Conservation (phyloP, 2,329 filamentous ascomycete genomes). For the Knufia fluminis region DNA sequence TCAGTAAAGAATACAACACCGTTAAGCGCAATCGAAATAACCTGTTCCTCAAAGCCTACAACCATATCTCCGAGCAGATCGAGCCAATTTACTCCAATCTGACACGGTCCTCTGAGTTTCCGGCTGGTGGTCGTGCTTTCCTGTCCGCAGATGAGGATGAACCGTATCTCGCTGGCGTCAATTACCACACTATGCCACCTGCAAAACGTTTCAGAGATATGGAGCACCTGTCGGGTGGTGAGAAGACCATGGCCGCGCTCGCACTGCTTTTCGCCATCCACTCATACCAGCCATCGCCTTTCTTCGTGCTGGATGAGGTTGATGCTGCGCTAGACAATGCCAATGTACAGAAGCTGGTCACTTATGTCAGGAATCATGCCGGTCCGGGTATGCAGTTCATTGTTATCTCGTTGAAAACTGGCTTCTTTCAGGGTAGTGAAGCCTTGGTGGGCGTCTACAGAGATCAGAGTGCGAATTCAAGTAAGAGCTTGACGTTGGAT, state of each 20-base stretch:
- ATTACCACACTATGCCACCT: slow-evolving; percentile 97
- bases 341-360: slow-evolving; percentile 91
- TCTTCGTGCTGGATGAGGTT: slow-evolving; percentile 97
- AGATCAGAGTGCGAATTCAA: slow-evolving; percentile 88
- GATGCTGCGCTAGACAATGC: slow-evolving; percentile 97
- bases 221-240: slow-evolving; percentile 93
- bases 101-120: slow-evolving; percentile 81
- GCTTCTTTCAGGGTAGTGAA: slow-evolving; percentile 92
- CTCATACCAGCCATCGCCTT: slow-evolving; percentile 87
- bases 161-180: slow-evolving; percentile 89
- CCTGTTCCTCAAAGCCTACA: slow-evolving; percentile 90
- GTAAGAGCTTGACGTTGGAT: slow-evolving; percentile 84
- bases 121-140: slow-evolving; percentile 79
- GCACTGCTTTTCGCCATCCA: slow-evolving; percentile 96
- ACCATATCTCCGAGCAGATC: slow-evolving; percentile 91
- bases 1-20: slow-evolving; percentile 73
- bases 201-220: slow-evolving; percentile 98
- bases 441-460: slow-evolving; percentile 91
- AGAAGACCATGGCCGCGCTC: slow-evolving; percentile 97
- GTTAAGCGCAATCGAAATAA: slow-evolving; percentile 77
- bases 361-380: slow-evolving; percentile 89
- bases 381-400: slow-evolving; percentile 98
- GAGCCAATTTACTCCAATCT: slow-evolving; percentile 89
- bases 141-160: slow-evolving; percentile 94
- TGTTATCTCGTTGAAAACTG: slow-evolving; percentile 91